Percentiles rank a stretch among this genome's conserved stretches.
Evolutionary conservation across 495 filamentous ascomycete genomes (phyloP).

Genomic region (Xylaria scruposa): DNA sequence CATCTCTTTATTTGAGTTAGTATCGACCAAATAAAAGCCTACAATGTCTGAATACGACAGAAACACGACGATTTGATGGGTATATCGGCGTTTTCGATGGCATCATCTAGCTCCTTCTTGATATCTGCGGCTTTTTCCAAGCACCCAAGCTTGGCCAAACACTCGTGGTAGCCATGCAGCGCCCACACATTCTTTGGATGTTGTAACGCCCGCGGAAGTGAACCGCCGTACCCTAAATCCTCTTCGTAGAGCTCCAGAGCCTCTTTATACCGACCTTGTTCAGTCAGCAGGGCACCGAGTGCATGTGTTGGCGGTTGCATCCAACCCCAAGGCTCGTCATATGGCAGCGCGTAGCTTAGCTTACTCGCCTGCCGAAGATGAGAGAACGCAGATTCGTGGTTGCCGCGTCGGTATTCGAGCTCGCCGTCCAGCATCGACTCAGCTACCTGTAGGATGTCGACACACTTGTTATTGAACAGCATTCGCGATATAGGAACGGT

Average conservation of each 20-base stretch:
- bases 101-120: slow-evolving; percentile 55
- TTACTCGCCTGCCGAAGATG: slow-evolving; percentile 60
- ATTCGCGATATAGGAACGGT: slow-evolving; percentile 60
- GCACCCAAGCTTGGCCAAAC: slow-evolving; percentile 58
- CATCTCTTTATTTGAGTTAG: background rate
- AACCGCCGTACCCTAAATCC: slow-evolving; percentile 65
- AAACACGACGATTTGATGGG: slow-evolving; percentile 66
- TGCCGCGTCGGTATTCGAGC: slow-evolving; percentile 66
- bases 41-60: slow-evolving; percentile 51
- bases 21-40: background rate
- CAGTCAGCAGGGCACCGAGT: slow-evolving; percentile 66
- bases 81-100: slow-evolving; percentile 63
- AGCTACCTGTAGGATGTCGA: slow-evolving; percentile 65
- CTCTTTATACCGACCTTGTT: slow-evolving; percentile 63
- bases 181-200: slow-evolving; percentile 75
- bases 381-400: slow-evolving; percentile 60
- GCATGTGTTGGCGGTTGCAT: slow-evolving; percentile 73
- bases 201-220: slow-evolving; percentile 61
- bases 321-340: slow-evolving; percentile 75
- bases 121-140: slow-evolving; percentile 57
- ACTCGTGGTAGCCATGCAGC: slow-evolving; percentile 70
- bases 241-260: slow-evolving; percentile 63
- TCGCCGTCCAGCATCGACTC: slow-evolving; percentile 72
- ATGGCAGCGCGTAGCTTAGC: slow-evolving; percentile 63
- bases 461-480: slow-evolving; percentile 69